phyloP scores from a whole-genome alignment of 2,329 filamentous ascomycete species.

The Aspergillus sp. region DNA sequence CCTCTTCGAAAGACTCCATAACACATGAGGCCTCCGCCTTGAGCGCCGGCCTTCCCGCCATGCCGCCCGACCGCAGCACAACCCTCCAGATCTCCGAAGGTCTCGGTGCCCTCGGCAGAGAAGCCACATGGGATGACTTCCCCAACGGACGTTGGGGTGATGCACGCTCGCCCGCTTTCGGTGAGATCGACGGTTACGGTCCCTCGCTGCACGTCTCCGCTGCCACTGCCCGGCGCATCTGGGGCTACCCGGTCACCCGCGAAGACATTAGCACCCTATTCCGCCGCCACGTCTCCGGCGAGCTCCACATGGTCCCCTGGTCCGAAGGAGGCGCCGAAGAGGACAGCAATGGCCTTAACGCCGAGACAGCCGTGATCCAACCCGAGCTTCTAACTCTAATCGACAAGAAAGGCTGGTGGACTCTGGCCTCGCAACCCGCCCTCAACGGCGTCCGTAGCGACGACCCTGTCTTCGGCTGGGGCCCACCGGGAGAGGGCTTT shows the following conservation, averaged over 20 bases:
- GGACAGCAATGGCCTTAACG: conserved; percentile 46
- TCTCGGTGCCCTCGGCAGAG: conserved; percentile 81
- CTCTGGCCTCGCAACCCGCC: conserved; percentile 89
- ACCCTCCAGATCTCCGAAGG: conserved; percentile 93
- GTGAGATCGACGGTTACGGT: conserved; percentile 97
- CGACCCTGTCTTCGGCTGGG: conserved; percentile 87
- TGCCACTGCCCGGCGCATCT: conserved; percentile 78
- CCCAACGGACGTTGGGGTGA: conserved; percentile 96
- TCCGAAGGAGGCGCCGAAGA: conserved; percentile 73
- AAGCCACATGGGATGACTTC: conserved; percentile 98
- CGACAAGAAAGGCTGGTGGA: conserved; percentile 83
- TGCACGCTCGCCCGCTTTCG: conserved; percentile 87
- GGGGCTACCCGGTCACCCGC: conserved; percentile 72
- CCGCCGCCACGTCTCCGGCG: conserved; percentile 75
- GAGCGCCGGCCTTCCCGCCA: conserved; percentile 72
- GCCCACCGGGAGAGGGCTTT: conserved; percentile 79
- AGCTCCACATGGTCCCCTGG: conserved; percentile 84
- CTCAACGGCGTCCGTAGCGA: conserved; percentile 81
- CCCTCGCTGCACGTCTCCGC: conserved; percentile 90
- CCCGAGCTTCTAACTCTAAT: conserved; percentile 75
- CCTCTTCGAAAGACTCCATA: conserved; percentile 39
- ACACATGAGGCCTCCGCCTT: conserved; percentile 69
- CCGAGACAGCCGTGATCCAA: conserved; percentile 82
- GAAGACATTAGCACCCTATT: conserved; percentile 81
- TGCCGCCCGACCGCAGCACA: conserved; percentile 75